phyloP scores from a whole-genome alignment of 371 early-diverging fungal species.

The Mucor lusitanicus region DNA sequence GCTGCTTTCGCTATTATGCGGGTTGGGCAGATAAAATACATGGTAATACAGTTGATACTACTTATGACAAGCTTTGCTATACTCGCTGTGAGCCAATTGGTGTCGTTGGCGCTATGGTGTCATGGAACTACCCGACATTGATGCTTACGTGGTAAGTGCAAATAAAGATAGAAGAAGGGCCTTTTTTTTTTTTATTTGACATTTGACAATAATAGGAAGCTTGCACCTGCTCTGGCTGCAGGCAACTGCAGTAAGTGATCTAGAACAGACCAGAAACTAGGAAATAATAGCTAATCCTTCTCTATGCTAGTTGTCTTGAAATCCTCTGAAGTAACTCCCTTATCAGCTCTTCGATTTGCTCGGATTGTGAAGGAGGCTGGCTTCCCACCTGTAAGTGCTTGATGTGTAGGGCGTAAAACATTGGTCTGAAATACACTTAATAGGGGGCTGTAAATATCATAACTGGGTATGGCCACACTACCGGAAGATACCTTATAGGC shows the following conservation, averaged over 20 bases:
- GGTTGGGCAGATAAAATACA: constrained; percentile 82
- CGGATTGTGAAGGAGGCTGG: constrained; percentile 46
- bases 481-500: constrained; percentile 30
- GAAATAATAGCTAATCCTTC: too few species aligned
- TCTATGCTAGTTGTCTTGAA: constrained; percentile 46
- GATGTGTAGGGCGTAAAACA: too few species aligned
- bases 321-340: constrained; percentile 56
- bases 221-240: constrained; percentile 80
- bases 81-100: constrained; percentile 78
- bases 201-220: too few species aligned
- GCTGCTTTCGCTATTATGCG: constrained; percentile 75
- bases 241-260: constrained; percentile 55
- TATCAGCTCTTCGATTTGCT: constrained; percentile 44
- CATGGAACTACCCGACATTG: constrained; percentile 56
- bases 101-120: constrained; percentile 74
- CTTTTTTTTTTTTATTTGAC: too few species aligned
- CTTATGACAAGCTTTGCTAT: constrained; percentile 53
- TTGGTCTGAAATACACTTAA: too few species aligned
- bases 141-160: constrained; percentile 57
- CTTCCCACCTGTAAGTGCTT: constrained; percentile 47
- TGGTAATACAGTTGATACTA: constrained; percentile 44
- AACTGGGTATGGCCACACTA: constrained; percentile 46
- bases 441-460: constrained; percentile 76
- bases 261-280: too few species aligned
- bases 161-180: not conserved